Base-by-base conservation (phyloP, 225 moss, liverwort and hornwort genomes). In the Polytrichum formosum region DNA sequence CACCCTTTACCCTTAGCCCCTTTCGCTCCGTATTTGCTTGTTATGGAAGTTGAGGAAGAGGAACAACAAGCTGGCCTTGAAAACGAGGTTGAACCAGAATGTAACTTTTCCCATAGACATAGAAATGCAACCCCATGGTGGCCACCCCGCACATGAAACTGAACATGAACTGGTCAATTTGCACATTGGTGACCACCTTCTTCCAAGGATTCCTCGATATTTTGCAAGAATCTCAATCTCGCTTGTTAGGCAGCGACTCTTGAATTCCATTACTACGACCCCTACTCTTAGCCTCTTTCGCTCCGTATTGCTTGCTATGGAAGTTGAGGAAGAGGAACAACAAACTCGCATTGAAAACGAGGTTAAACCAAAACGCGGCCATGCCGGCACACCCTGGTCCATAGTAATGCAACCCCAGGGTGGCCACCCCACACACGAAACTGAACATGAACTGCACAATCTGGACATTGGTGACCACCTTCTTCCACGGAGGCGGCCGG, bases 361-460 rank as follows among this genome's bases (percentile, higher is more conserved):
- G 75, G 70, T 92, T 94, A 69, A 92, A 98, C 27, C 78, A 61
- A 74, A 95, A 98, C 0, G 97, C 94, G 58, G 71, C 56, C 92
- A 98, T 98, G 6, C 97, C 97, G 18, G 86, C 84, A 56, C 97
- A 98, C 18, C 94, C 97, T 2, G 88, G 88, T 10, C 87, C 83
- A 6, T 70, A 55, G 71, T 90, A 98, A 69, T 98, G 97, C 65
- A 85, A 81, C 91, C 91, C 87, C 29, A 92, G 67, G 23, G 94
- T 92, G 1, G 82, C 90, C 22, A 80, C 62, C 8, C 94, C 92
- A 46, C 91, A 92, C 53, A 92, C 26, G 55, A 92, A 98, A 79
- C 97, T 98, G 67, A 94, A 94, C 30, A 91, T 67, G 26, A 98
- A 98, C 75, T 98, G 97, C 23, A 87, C 67, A 72, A 98, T 94